Conservation (phyloP, 2,329 filamentous ascomycete genomes). For the Alternaria postmessia region DNA sequence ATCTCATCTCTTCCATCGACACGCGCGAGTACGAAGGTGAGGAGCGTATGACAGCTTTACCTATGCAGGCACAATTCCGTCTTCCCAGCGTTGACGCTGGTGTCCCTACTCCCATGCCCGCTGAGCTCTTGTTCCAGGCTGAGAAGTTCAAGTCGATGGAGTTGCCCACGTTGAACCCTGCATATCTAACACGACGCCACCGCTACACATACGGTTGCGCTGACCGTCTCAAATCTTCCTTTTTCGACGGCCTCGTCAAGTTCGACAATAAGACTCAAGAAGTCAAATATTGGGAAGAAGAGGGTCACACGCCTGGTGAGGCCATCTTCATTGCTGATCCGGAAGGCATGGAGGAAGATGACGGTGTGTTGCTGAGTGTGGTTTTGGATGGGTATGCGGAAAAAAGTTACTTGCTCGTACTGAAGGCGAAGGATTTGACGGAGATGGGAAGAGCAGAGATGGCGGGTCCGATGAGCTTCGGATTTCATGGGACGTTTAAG, state of each 20-base stretch:
- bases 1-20: slow-evolving; percentile 33
- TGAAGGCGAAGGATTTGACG: slow-evolving; percentile 68
- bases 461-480: slow-evolving; percentile 67
- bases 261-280: slow-evolving; percentile 66
- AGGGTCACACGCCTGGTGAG: slow-evolving; percentile 73
- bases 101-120: slow-evolving; percentile 7
- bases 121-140: slow-evolving; percentile 21
- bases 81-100: slow-evolving; percentile 48
- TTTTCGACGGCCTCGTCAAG: slow-evolving; percentile 71
- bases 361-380: slow-evolving; percentile 68
- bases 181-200: slow-evolving; percentile 60
- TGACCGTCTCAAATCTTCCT: slow-evolving; percentile 65
- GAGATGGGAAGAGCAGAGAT: slow-evolving; percentile 72
- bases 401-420: slow-evolving; percentile 70
- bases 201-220: slow-evolving; percentile 69
- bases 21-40: slow-evolving; percentile 27
- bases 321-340: slow-evolving; percentile 70
- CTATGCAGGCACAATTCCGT: slow-evolving; percentile 42
- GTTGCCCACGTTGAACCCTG: slow-evolving; percentile 71
- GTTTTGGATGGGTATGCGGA: slow-evolving; percentile 68
- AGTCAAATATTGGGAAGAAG: slow-evolving; percentile 64
- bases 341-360: slow-evolving; percentile 64
- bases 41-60: slow-evolving; percentile 36
- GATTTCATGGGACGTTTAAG: slow-evolving; percentile 70
- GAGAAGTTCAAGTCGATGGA: slow-evolving; percentile 62